Evolutionary conservation across 306 rosid genomes (phyloP), one percentile per base, ranked within the genome.

Genomic region (Glycine soja): DNA sequence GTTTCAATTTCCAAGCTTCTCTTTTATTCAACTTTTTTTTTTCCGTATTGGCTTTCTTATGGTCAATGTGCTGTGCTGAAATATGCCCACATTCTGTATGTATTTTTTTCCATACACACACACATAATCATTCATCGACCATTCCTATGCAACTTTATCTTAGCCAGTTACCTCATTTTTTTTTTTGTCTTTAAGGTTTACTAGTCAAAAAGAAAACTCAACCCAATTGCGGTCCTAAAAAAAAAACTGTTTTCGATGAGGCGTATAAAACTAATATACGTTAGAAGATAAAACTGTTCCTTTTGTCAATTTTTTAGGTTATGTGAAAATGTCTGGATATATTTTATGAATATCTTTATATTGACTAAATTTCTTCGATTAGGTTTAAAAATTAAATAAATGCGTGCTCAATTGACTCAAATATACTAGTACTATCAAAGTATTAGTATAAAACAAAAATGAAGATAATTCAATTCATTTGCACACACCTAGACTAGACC

Each of bases 171-270:
- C 1, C 30, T 19, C 30, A n/a, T 24, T 46, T 3, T 46, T 8
- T 8, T 42, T 10, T 46, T 18, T 6, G 65, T 32, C 42, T 45
- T 65, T 24, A 48, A 79, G 47, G 16, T 13, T 69, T 74, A 38
- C 36, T 19, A 18, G 76, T 54, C 70, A 78, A 72, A 74, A 63
- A 1, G 8, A 24, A 36, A 36, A 36, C 40, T 36, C 40, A 36
- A 36, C 40, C 40, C 16, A 62, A 5, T 77, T n/a, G 54, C 56
- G 79, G 79, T 63, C 75, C 57, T 71, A 62, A 42, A 38, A 68
- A 51, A 70, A 36, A 36, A 36, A 5, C 24, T 12, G 70, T 64
- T 53, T 62, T 77, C 56, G 18, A 61, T 4, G 43, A 48, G 59
- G 34, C 45, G n/a, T 48, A 18, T 43, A 32, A 30, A 75, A 57